phyloP scores from a whole-genome alignment of 2,329 filamentous ascomycete genomes.

The Phoma herbarum region DNA sequence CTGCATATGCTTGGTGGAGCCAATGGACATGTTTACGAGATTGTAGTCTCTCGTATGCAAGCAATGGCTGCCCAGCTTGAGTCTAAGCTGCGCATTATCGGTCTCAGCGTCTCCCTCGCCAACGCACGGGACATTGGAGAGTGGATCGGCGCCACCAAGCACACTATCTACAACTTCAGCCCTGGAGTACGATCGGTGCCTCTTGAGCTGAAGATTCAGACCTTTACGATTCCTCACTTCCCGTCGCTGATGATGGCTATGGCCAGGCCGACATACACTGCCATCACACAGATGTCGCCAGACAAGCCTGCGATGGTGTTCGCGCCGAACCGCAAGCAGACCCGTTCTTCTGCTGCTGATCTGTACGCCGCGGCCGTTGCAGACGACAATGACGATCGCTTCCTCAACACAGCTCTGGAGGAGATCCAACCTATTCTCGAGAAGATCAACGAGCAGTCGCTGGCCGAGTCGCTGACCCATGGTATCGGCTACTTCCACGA shows the following conservation, averaged over 20 bases:
- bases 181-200: constrained; percentile 89
- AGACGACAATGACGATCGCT: constrained; percentile 92
- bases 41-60: constrained; percentile 97
- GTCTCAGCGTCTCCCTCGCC: constrained; percentile 87
- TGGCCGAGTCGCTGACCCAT: constrained; percentile 89
- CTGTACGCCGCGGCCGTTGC: constrained; percentile 85
- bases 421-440: constrained; percentile 84
- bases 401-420: constrained; percentile 83
- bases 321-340: constrained; percentile 92
- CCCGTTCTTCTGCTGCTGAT: constrained; percentile 84
- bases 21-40: constrained; percentile 90
- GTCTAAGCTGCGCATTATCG: constrained; percentile 84
- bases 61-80: constrained; percentile 91
- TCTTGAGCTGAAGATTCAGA: constrained; percentile 92
- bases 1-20: constrained; percentile 90
- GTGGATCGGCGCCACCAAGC: constrained; percentile 97
- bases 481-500: constrained; percentile 98
- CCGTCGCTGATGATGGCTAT: constrained; percentile 98
- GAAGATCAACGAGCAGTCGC: constrained; percentile 82
- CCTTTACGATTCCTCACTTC: constrained; percentile 94
- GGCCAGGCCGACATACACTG: constrained; percentile 91
- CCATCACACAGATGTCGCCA: constrained; percentile 85
- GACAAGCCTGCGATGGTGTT: constrained; percentile 93
- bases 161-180: constrained; percentile 99
- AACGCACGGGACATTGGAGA: constrained; percentile 95